Conservation (phyloP, 176 grass and related monocot species). For the Typha latifolia region DNA sequence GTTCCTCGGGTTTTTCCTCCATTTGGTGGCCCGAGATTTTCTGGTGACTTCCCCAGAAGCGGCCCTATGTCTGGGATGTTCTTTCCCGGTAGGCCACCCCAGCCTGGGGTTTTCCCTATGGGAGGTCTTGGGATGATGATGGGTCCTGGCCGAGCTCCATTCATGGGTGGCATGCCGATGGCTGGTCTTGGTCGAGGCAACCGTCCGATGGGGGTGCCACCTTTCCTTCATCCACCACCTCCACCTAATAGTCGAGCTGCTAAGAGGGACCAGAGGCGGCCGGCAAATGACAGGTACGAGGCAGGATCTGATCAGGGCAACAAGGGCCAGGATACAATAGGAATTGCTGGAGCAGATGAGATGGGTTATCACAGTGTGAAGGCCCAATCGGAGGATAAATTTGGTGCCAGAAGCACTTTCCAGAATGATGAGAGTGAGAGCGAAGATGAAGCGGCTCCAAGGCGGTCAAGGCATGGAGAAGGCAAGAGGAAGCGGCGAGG, state of each 20-base stretch:
- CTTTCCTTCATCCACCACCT: slow-evolving; percentile 46
- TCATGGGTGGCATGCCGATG: slow-evolving; percentile 85
- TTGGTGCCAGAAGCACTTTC: slow-evolving; percentile 21
- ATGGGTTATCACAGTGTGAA: slow-evolving; percentile 18
- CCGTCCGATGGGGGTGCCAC: slow-evolving; percentile 61
- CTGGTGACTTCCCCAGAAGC: slow-evolving; percentile 47
- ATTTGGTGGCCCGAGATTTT: slow-evolving; percentile 70
- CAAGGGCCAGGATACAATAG: slow-evolving; percentile 39
- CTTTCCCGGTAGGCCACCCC: slow-evolving; percentile 64
- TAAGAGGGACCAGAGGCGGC: slow-evolving; percentile 59
- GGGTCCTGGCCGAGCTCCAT: slow-evolving; percentile 50
- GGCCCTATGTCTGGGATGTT: slow-evolving; percentile 65
- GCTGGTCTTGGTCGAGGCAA: slow-evolving; percentile 50
- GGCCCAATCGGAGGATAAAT: slow-evolving; percentile 42
- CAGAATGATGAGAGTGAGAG: slow-evolving; percentile 72
- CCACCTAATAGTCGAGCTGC: slow-evolving; percentile 24
- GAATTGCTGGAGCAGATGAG: slow-evolving; percentile 31
- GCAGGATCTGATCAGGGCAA: slow-evolving; percentile 55
- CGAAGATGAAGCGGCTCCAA: slow-evolving; percentile 72
- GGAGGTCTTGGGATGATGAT: slow-evolving; percentile 78
- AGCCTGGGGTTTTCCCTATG: slow-evolving; percentile 53
- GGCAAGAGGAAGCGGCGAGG: slow-evolving; percentile 14
- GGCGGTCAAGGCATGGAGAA: slow-evolving; percentile 54
- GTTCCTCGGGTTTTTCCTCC: slow-evolving; percentile 67
- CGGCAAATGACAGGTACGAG: slow-evolving; percentile 43